phyloP scores from a whole-genome alignment of 495 filamentous ascomycete species.

The Penicillium mononematosum region DNA sequence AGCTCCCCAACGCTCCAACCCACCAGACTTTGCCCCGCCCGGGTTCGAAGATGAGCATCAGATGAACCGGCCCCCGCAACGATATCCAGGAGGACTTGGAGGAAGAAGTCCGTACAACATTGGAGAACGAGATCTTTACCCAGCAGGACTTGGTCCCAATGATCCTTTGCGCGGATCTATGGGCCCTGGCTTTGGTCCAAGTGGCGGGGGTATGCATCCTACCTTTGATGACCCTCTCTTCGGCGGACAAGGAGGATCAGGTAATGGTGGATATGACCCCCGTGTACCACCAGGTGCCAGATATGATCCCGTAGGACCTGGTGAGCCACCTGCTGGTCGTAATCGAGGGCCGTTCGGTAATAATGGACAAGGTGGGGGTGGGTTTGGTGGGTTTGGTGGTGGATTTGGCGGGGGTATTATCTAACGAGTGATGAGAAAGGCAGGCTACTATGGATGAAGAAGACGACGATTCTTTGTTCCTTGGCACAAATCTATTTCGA shows the following conservation, averaged over 20 bases:
- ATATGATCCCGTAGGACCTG: constrained; percentile 84
- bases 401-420: constrained; percentile 71
- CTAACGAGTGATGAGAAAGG: constrained; percentile 31
- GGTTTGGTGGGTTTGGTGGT: constrained; percentile 60
- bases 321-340: constrained; percentile 52
- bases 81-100: constrained; percentile 44
- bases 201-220: constrained; percentile 85
- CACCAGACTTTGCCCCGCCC: constrained; percentile 77
- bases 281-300: constrained; percentile 57
- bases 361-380: constrained; percentile 39
- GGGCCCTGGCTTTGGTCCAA: constrained; percentile 50
- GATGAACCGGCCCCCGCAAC: constrained; percentile 64
- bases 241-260: constrained; percentile 49
- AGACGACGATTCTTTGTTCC: not conserved
- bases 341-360: constrained; percentile 44
- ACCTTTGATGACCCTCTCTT: constrained; percentile 94
- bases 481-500: not conserved
- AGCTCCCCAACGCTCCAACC: constrained; percentile 62
- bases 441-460: not conserved
- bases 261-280: constrained; percentile 42
- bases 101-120: constrained; percentile 61
- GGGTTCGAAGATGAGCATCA: constrained; percentile 95
- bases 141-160: constrained; percentile 77
- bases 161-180: constrained; percentile 73
- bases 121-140: constrained; percentile 84